phyloP scores from a whole-genome alignment of 1,284 basidiomycete species.

The Ustilago trichophora region DNA sequence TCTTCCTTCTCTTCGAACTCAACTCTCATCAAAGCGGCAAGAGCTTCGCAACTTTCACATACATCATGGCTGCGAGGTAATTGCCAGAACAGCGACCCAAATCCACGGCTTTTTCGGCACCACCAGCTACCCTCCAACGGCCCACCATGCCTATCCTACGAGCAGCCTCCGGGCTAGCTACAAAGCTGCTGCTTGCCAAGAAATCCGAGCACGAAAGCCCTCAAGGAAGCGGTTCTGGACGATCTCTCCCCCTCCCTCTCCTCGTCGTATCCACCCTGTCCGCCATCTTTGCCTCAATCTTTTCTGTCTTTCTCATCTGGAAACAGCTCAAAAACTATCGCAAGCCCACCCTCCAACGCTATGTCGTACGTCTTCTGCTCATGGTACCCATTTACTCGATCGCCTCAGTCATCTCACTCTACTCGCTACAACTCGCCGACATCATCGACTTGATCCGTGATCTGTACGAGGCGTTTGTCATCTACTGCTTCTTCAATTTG shows the following conservation, averaged over 20 bases:
- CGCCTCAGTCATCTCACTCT: constrained; percentile 89
- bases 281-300: constrained; percentile 74
- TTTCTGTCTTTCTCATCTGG: constrained; percentile 83
- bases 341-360: constrained; percentile 71
- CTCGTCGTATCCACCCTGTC: constrained; percentile 73
- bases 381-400: constrained; percentile 96
- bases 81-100: too few relatives aligned
- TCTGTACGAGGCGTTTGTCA: constrained; percentile 96
- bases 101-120: too few relatives aligned
- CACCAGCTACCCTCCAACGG: too few relatives aligned
- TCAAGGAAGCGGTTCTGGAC: constrained; percentile 68
- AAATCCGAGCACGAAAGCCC: constrained; percentile 17
- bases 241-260: constrained; percentile 70
- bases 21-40: too few relatives aligned
- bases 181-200: constrained; percentile 3
- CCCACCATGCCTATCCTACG: constrained; percentile 22
- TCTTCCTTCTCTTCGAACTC: too few relatives aligned
- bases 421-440: constrained; percentile 93
- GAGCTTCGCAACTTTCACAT: too few relatives aligned
- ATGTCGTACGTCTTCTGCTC: constrained; percentile 93
- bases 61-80: too few relatives aligned
- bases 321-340: constrained; percentile 78
- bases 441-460: constrained; percentile 94
- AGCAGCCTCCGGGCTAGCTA: constrained; percentile 14
- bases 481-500: constrained; percentile 75